Conservation (phyloP, 768 basidiomycete species). For the Lentinula raphanica region DNA sequence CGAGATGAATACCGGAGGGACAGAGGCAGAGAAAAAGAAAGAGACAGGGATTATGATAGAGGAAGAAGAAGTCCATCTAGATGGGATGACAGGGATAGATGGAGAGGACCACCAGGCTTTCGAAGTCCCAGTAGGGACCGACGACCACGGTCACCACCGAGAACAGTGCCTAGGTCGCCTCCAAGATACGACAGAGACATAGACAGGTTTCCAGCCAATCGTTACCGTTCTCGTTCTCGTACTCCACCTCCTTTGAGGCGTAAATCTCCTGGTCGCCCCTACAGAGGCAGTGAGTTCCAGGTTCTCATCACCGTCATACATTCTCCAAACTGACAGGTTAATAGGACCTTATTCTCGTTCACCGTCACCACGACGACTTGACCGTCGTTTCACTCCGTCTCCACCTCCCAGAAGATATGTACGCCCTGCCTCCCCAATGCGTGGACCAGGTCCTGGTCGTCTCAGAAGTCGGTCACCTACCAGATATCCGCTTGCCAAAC, state of each 20-base stretch:
- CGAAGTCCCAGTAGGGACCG: neutral
- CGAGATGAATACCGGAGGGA: slow-evolving; percentile 4
- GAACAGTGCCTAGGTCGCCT: neutral
- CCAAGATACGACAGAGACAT: neutral
- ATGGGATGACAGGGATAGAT: neutral
- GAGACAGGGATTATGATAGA: slow-evolving; percentile 1
- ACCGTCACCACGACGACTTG: neutral
- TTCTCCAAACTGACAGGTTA: neutral
- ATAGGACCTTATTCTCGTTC: neutral
- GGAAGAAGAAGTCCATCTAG: neutral
- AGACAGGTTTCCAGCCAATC: neutral
- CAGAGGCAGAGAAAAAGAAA: slow-evolving; percentile 3
- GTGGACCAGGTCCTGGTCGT: neutral
- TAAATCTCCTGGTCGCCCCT: neutral
- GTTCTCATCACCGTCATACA: neutral
- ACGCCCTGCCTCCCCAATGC: neutral
- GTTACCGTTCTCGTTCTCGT: neutral
- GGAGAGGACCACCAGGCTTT: neutral
- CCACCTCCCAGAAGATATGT: slow-evolving; percentile 2
- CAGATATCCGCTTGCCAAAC: slow-evolving; percentile 1
- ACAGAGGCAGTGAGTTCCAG: neutral
- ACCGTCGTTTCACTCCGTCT: neutral
- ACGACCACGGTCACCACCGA: neutral
- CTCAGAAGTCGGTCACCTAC: neutral
- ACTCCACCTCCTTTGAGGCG: neutral